Percentiles rank a stretch among this genome's conserved stretches.
These are phyloP conservation scores for Salvia miltiorrhiza DNA, from an alignment of 257 asterid genomes.

Conservation along the genomic window DNA sequence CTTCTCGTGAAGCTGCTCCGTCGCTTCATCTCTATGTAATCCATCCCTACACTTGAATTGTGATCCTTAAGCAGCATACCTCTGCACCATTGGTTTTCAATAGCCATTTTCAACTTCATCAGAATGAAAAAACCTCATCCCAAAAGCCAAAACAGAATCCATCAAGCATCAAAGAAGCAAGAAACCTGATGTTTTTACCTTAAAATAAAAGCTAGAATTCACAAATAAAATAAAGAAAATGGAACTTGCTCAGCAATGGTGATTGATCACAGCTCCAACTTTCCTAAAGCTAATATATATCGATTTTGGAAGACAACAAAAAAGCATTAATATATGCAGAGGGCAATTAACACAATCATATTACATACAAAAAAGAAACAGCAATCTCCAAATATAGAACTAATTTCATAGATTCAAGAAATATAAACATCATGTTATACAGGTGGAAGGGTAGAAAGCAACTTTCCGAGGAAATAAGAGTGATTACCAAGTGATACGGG, in stretches of 20 bases:
- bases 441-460: conserved; percentile 4
- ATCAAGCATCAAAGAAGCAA: not conserved
- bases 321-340: not conserved
- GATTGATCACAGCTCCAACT: not conserved
- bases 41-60: conserved; percentile 43
- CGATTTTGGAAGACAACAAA: not conserved
- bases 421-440: not conserved
- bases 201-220: not conserved
- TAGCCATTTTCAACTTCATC: not conserved
- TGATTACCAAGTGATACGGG: conserved; percentile 92
- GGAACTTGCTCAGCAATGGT: not conserved
- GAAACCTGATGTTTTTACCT: not conserved
- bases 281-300: not conserved
- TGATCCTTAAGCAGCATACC: conserved; percentile 14
- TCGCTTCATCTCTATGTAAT: conserved; percentile 49
- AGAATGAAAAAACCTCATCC: not conserved
- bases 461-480: conserved; percentile 9
- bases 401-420: not conserved
- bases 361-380: not conserved
- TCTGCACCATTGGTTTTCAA: not conserved
- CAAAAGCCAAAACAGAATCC: not conserved
- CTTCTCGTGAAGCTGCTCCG: conserved; percentile 45
- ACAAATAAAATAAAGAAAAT: not conserved
- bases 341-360: not conserved
- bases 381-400: conserved; percentile 2